Base-by-base conservation (phyloP, 805 yeast species). In the Saturnispora halmiae region DNA sequence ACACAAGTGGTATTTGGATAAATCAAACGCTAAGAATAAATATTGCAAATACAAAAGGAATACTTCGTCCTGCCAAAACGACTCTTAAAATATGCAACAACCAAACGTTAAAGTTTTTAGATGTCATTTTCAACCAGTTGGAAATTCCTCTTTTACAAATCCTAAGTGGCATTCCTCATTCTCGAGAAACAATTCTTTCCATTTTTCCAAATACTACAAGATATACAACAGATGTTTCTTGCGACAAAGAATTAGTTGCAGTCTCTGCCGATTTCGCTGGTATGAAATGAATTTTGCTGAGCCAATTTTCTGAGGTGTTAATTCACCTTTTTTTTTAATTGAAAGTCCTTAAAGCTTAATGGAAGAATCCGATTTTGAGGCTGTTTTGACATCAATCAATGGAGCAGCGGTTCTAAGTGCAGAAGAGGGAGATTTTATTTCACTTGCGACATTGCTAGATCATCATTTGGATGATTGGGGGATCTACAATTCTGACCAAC, bases 381-480 rank as follows among this genome's bases (percentile, higher is more conserved):
- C 36, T 2, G 33, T 40, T 1, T 13, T 42, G 2, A 27, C 16
- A 6, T 37, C 22, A 6, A 38, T 60, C 4, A 55, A 49, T 11
- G 53, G 55, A 2, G 51, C 60, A 2, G 58, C 59, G 2, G 30
- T 7, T 5, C 61, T 59, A 11, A 53, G 61, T 37, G 38, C 38
- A 11, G 71, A 70, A 35, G 59, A 76, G 6, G 62, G 69, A 7
- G 94, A 84, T 58, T 83, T 64, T 53, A 57, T 84, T 19, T 70
- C 86, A 4, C 83, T 77, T 52, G 73, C 83, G n/a, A 82, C 94
- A 0, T 61, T 83, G 15, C 53, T 84, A 27, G 94, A 84, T 40
- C 60, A 78, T 26, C 69, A 77, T 50, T 54, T 82, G 26, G 57
- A 66, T 16, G 73, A 76, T 21, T 73, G 77, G 6, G 26, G 48